phyloP scores from a whole-genome alignment of 2,329 filamentous ascomycete genomes.

The Venturia effusa region DNA sequence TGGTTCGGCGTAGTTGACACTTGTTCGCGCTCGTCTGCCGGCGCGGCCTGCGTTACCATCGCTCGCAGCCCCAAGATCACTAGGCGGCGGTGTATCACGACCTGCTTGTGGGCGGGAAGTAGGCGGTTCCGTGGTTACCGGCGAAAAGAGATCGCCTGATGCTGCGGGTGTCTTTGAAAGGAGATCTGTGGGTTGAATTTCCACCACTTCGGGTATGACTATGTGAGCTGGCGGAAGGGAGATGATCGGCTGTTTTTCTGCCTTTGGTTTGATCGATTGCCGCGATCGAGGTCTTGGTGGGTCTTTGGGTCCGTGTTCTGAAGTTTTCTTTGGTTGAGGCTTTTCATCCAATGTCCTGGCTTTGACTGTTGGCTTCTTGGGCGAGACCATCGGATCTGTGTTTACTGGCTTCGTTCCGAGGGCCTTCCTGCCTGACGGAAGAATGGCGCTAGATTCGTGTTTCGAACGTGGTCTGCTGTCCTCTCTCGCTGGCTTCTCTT shows the following conservation, averaged over 20 bases:
- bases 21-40: constrained; percentile 33
- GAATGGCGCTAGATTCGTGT: constrained; percentile 7
- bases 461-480: not conserved
- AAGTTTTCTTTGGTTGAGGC: not conserved
- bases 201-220: not conserved
- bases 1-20: constrained; percentile 40
- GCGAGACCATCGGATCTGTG: constrained; percentile 32
- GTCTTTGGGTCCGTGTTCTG: constrained; percentile 5
- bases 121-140: constrained; percentile 31
- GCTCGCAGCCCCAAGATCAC: constrained; percentile 26
- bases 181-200: constrained; percentile 15
- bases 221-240: not conserved
- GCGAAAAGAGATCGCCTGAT: constrained; percentile 30
- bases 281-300: not conserved
- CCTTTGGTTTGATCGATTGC: not conserved
- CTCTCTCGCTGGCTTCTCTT: not conserved
- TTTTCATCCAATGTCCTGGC: constrained; percentile 6
- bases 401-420: constrained; percentile 36
- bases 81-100: constrained; percentile 33
- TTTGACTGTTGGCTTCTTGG: constrained; percentile 24
- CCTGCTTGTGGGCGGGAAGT: constrained; percentile 23
- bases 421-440: constrained; percentile 10
- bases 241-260: not conserved
- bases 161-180: constrained; percentile 29
- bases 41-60: constrained; percentile 26